Evolutionary conservation across 2,329 filamentous ascomycete genomes (phyloP), one percentile per base, ranked within the genome.

Genomic region (Xylariomycetidae sp.): DNA sequence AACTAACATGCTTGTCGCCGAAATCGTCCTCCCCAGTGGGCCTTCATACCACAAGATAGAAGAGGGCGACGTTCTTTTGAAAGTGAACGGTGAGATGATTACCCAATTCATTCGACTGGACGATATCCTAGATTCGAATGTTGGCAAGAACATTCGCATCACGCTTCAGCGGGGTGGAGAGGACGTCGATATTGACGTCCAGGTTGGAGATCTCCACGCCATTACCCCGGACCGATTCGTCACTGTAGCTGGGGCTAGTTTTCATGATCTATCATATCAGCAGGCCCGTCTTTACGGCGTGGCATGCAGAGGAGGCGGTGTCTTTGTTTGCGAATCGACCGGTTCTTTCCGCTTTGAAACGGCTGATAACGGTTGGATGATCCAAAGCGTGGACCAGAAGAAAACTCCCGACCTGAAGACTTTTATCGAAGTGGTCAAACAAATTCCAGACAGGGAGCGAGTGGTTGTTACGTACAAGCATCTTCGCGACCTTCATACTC

Each of bases 201-300:
- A 79, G 33, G 89, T 97, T 27, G 88, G 86, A 30, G 86, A 98
- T 57, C 72, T 98, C 41, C 92, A 98, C 66, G 77, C 76, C 37
- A 98, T 98, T 58, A 97, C 92, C 3, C 92, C 94, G 11, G 89
- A 96, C 62, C 84, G 89, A 40, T 98, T 97, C 56, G 85, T 97
- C 34, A 87, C 88, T 4, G 90, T 97, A 27, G 87, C 89, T 26
- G 94, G 92, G 14, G 92, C 82, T 16, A 90, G 88, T 38, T 97
- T 98, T 69, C 94, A 98, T 64, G 80, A 94, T 56, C 70, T 98
- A 13, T 98, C 94, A 1, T 98, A 98, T 59, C 92, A 98, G 57
- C 89, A 97, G 62, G 88, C 92, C n/a, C 82, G 92, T 8, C 74
- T 96, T 4, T 97, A 96, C 58, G 90, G 89, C 20, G 89, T 98